Percentiles rank a stretch among this genome's conserved stretches.
phyloP scores from a whole-genome alignment of 2,329 filamentous ascomycete species.

The Fusarium neocosmosporiellum region DNA sequence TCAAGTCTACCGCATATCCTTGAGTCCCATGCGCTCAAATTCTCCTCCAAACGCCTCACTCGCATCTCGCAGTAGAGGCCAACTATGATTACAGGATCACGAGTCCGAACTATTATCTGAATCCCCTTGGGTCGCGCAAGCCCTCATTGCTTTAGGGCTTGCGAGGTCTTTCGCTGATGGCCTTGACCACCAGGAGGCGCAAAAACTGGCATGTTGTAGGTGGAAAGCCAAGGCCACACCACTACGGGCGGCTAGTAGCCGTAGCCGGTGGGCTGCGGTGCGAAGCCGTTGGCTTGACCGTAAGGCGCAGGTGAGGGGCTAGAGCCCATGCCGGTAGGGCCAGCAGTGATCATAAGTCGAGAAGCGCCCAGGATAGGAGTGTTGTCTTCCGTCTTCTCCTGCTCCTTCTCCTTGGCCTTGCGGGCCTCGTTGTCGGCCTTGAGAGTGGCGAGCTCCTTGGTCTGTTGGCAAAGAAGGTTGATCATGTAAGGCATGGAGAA shows the following conservation, averaged over 20 bases:
- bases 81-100: constrained; percentile 46
- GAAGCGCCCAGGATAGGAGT: constrained; percentile 91
- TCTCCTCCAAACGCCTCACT: constrained; percentile 30
- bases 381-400: constrained; percentile 90
- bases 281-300: constrained; percentile 86
- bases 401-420: constrained; percentile 77
- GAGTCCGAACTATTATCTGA: constrained; percentile 40
- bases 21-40: constrained; percentile 39
- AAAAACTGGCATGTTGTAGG: constrained; percentile 15
- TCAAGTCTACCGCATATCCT: constrained; percentile 42
- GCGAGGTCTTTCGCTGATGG: constrained; percentile 13
- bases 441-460: constrained; percentile 82
- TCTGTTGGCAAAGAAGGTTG: constrained; percentile 94
- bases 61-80: constrained; percentile 35
- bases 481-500: constrained; percentile 99
- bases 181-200: constrained; percentile 12
- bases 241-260: constrained; percentile 62
- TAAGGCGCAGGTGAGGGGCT: constrained; percentile 73
- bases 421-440: constrained; percentile 98
- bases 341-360: constrained; percentile 95
- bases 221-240: constrained; percentile 42
- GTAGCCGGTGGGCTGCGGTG: constrained; percentile 87
- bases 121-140: constrained; percentile 19
- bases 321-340: constrained; percentile 65
- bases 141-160: constrained; percentile 4